Conservation (phyloP, 306 rosid genomes). For the Cajanus cajan region DNA sequence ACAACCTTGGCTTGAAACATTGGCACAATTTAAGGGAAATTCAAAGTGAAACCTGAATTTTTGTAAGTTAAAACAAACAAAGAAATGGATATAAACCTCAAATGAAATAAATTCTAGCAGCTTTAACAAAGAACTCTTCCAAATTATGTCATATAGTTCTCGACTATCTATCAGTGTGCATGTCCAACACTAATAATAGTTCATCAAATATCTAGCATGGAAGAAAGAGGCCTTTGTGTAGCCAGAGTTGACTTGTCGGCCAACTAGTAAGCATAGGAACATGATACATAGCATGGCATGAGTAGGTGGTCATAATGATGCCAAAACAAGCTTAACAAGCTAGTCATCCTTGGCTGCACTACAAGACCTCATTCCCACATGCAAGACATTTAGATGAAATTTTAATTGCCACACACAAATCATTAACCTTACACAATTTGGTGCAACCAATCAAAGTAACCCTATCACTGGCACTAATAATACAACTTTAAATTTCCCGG, state of each 20-base stretch:
- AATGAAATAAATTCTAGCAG: background rate
- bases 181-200: background rate
- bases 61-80: background rate
- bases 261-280: background rate
- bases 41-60: background rate
- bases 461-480: conserved; percentile 20
- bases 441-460: conserved; percentile 44
- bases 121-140: background rate
- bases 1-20: background rate
- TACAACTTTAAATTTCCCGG: conserved; percentile 40
- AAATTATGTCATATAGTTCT: background rate
- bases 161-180: background rate
- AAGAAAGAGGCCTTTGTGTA: conserved; percentile 60
- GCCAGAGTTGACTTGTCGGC: conserved; percentile 90
- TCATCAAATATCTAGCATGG: conserved; percentile 75
- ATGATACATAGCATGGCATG: background rate
- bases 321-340: conserved; percentile 54
- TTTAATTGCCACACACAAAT: background rate
- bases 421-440: conserved; percentile 6
- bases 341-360: conserved; percentile 99
- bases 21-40: background rate
- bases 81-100: background rate
- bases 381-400: conserved; percentile 67
- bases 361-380: conserved; percentile 82
- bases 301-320: background rate